Base-by-base conservation (phyloP, 78 protist genomes). In the Dictyostelium intermedium region DNA sequence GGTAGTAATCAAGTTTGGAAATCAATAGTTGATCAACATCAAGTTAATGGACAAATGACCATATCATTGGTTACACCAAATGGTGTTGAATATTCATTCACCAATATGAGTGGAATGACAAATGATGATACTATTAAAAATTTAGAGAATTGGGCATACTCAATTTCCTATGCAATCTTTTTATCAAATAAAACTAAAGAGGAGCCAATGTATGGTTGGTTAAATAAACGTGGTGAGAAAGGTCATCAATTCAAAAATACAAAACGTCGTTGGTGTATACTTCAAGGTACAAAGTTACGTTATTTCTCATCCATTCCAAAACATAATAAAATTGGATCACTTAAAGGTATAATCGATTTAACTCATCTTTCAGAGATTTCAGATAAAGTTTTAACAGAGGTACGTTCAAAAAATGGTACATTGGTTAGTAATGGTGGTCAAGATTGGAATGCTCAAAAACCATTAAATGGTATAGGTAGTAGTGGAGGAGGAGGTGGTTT, bases 171-270 rank as follows among this genome's bases (percentile, higher is more conserved):
- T 69, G 94, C 94, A 30, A 89, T 89, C 32, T 83, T 41, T 80
- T 47, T 89, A 50, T 74, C 94, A 34, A 83, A 89, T 74, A 89
- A 89, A 77, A 25, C 72, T 3, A 89, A 89, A 61, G 94, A 89
- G 7, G 94, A 89, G 13, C 94, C 94, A 27, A 70, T 89, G 43
- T 70, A 3, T 41, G 94, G 94, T 23, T 89, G 94, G 94, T 50
- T 89, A 34, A 63, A 50, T 77, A 89, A 89, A 61, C 85, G 94
- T 61, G 94, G 94, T 34, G 94, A 89, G 4, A 89, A 89, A 25
- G 94, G 94, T 8, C 94, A 89, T 61, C 41, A 89, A 50, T 89
- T 89, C n/a, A 78, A 74, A n/a, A 89, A 89, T 35, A 89, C 94
- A 10, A 89, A 89, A 35, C 35, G 87, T 18, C 23, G 94, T 23